These are phyloP conservation scores for Fomitopsis betulina DNA, from an alignment of 1,284 basidiomycete species.

Conservation along the genomic window DNA sequence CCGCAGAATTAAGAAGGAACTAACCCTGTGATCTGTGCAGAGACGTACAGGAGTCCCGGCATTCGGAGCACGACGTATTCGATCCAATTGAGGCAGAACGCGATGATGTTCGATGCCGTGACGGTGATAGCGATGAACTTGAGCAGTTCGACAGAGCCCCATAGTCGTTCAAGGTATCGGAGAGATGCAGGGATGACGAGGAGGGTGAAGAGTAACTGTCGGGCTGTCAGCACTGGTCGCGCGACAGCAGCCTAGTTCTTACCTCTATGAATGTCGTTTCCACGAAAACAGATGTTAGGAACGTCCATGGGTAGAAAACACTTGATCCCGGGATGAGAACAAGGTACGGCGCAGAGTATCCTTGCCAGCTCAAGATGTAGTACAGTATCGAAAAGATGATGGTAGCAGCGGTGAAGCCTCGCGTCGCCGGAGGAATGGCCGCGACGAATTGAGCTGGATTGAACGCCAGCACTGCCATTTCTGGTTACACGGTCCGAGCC, in stretches of 20 bases:
- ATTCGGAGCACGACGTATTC: slow-evolving; percentile 68
- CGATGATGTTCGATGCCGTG: slow-evolving; percentile 83
- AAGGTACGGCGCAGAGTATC: slow-evolving; percentile 65
- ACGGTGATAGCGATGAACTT: slow-evolving; percentile 84
- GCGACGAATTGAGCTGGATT: slow-evolving; percentile 57
- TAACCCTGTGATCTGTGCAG: not conserved
- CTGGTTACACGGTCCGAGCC: not conserved
- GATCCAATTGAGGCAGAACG: slow-evolving; percentile 78
- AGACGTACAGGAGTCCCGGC: slow-evolving; percentile 73
- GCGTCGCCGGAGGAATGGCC: slow-evolving; percentile 77
- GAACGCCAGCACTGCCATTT: slow-evolving; percentile 72
- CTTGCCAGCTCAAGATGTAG: slow-evolving; percentile 57
- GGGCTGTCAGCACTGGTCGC: slow-evolving; percentile 8
- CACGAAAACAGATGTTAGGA: slow-evolving; percentile 83
- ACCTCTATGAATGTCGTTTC: slow-evolving; percentile 86
- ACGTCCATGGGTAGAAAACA: slow-evolving; percentile 90
- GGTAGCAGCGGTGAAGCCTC: slow-evolving; percentile 68
- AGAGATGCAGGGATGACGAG: slow-evolving; percentile 79
- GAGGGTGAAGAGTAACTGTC: slow-evolving; percentile 73
- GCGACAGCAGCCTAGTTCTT: slow-evolving; percentile 24
- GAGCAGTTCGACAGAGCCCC: slow-evolving; percentile 84
- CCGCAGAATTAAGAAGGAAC: slow-evolving; percentile 5
- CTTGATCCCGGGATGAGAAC: slow-evolving; percentile 82
- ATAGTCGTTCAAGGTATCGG: slow-evolving; percentile 89
- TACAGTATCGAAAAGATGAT: slow-evolving; percentile 62